Evolutionary conservation across 2,329 filamentous ascomycete genomes (phyloP).

Genomic region (Sphaerulina musiva): DNA sequence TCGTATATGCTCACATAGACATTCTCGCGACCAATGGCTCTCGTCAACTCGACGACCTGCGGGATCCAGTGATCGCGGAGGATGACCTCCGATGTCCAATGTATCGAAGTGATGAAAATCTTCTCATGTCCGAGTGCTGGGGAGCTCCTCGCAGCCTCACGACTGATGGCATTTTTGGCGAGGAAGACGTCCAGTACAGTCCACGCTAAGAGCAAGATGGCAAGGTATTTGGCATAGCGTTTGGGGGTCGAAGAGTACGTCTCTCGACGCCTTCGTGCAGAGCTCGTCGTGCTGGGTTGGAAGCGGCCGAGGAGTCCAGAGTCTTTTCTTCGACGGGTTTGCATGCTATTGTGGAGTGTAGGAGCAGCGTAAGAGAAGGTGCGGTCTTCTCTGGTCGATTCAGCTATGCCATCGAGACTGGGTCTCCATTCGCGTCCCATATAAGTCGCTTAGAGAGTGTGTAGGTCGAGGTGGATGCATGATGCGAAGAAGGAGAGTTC

Average conservation of each 20-base stretch:
- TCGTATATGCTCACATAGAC: conserved; percentile 63
- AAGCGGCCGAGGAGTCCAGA: conserved; percentile 8
- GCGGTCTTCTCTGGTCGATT: conserved; percentile 9
- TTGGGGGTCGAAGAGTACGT: conserved; percentile 1
- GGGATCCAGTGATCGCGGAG: conserved; percentile 57
- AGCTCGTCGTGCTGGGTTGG: background rate
- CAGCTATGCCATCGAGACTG: conserved; percentile 8
- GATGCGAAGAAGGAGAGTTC: no score
- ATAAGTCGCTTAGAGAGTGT: background rate
- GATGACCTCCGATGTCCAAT: conserved; percentile 60
- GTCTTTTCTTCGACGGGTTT: conserved; percentile 3
- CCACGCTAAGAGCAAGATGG: conserved; percentile 18
- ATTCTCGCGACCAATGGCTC: conserved; percentile 55
- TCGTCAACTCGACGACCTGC: conserved; percentile 53
- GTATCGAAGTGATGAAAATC: conserved; percentile 63
- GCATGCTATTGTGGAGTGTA: conserved; percentile 2
- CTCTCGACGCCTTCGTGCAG: conserved; percentile 3
- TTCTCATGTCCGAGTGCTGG: conserved; percentile 23
- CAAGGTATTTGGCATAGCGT: conserved; percentile 13
- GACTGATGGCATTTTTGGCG: conserved; percentile 16
- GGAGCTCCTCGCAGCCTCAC: conserved; percentile 10
- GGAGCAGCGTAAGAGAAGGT: conserved; percentile 5
- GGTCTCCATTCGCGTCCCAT: conserved; percentile 5
- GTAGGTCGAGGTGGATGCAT: no score
- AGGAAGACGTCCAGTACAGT: conserved; percentile 21